Evolutionary conservation across 2,329 filamentous ascomycete genomes (phyloP), one percentile per base, ranked within the genome.

Genomic region (Penicillium decumbens): DNA sequence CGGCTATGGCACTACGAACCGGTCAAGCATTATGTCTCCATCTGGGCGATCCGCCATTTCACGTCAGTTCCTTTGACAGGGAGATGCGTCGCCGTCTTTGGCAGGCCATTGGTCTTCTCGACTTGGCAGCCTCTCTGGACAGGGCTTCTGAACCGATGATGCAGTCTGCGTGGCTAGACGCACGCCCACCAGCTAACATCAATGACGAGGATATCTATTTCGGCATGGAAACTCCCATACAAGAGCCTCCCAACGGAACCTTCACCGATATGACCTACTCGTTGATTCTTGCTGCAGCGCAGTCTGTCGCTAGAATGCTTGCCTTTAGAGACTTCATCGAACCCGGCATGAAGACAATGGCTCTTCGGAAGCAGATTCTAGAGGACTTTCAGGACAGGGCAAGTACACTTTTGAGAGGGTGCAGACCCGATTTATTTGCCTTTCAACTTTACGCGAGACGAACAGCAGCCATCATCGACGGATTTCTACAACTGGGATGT

Each of bases 141-240:
- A 53, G 64, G 12, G 65, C 63, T 25, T 65, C 64, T 9, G 66
- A 66, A 32, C 64, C 63, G n/a, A 68, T 68, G 62, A 66, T 69
- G 56, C 61, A 60, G 48, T 55, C 58, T 4, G 54, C 43, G 12
- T 68, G 65, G 63, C 42, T 67, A 10, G 45, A 63, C 29, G 56
- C 58, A 10, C 57, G 65, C 32, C 54, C 38, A 3, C 63, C 62
- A 5, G 48, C 56, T 3, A 66, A 66, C 32, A 56, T 65, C 47
- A 65, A 65, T 27, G 63, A 67, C 41, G 57, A 60, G 10, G 63
- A 65, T 28, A 55, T 66, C n/a, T 54, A 49, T 46, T 61, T 60
- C 30, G 47, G 48, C 37, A 64, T 64, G 58, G 44, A 58, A n/a
- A 45, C 39, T 2, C 55, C 52, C 2, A 42, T 57, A 3, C 47